Evolutionary conservation across 176 grass and related monocot species (phyloP), one percentile per base, ranked within the genome.

Genomic region (Juncus inflexus): DNA sequence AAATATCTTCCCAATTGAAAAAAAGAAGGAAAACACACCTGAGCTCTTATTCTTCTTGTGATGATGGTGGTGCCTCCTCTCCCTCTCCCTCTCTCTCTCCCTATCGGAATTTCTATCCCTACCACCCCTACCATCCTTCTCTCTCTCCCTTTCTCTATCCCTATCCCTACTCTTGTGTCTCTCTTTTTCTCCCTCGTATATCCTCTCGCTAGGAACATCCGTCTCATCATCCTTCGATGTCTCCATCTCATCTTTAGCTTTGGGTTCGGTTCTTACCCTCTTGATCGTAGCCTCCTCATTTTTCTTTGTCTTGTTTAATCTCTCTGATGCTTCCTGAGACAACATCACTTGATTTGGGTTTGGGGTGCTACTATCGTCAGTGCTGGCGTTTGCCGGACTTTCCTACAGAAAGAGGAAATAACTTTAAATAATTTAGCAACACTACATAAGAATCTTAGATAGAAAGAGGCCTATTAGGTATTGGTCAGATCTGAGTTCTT

Each of bases 111-210:
- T 81, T 56, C 81, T 75, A 6, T 78, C 78, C 37, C 82, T 88
- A 64, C 84, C 81, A 64, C 84, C 81, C 56, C 78, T 61, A 45
- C 81, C 76, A 58, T 62, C 77, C 13, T 41, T 60, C 19, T 82
- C 73, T 13, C 73, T 52, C 2, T 82, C 79, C 51, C 80, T 73
- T n/a, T 40, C 69, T 53, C 45, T 78, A 3, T 82, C 70, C 58
- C 51, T 73, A 3, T 82, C 75, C 42, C 75, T 63, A 3, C 75
- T 71, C 52, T 75, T 90, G 80, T 76, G 81, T 74, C 79, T 89
- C 35, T 83, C 85, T 81, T 75, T 85, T 63, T 90, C 84, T 90
- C 87, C 76, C 49, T 96, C 81, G n/a, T 76, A 55, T 6, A 61
- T 41, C 45, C 74, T 79, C 12, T 96, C 84, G 55, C 67, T 59